A percentile compares a stretch with the other conserved stretches of the same genome.
Evolutionary conservation across 306 rosid genomes (phyloP).

Genomic region (Quercus rubra): DNA sequence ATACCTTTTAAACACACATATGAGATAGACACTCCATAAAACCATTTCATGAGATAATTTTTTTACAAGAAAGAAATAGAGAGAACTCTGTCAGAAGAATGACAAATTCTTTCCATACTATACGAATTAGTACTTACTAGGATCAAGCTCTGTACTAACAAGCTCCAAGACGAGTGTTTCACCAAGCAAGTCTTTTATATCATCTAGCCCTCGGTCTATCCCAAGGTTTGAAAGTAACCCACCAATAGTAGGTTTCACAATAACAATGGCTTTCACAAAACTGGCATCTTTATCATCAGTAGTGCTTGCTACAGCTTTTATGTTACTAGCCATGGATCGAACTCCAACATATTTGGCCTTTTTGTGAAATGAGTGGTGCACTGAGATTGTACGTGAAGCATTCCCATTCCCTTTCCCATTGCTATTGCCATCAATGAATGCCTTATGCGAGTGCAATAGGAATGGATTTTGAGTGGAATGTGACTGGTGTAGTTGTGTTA

Average conservation of each 20-base stretch:
- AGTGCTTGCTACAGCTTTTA: slow-evolving; percentile 19
- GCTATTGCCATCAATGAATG: slow-evolving; percentile 20
- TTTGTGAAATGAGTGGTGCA: slow-evolving; percentile 16
- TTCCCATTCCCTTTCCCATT: neutral
- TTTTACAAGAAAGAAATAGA: no score
- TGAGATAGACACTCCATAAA: no score
- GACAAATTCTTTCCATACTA: no score
- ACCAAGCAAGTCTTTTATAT: slow-evolving; percentile 47
- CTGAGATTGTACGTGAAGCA: slow-evolving; percentile 15
- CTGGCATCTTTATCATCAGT: neutral
- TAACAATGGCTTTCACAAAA: slow-evolving; percentile 25
- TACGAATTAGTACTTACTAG: slow-evolving; percentile 35
- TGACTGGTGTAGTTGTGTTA: slow-evolving; percentile 20
- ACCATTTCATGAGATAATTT: no score
- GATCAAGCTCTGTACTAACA: slow-evolving; percentile 42
- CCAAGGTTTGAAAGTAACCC: slow-evolving; percentile 37
- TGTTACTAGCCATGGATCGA: neutral
- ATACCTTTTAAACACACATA: no score
- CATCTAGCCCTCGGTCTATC: slow-evolving; percentile 41
- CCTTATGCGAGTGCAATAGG: slow-evolving; percentile 17
- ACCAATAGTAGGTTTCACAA: slow-evolving; percentile 37
- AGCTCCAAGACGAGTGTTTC: slow-evolving; percentile 54
- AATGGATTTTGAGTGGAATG: neutral
- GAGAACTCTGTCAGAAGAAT: no score
- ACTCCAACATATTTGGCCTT: neutral